A percentile compares a stretch with the other conserved stretches of the same genome.
phyloP scores from a whole-genome alignment of 768 basidiomycete species.

The Trichaptum fuscoviolaceum region DNA sequence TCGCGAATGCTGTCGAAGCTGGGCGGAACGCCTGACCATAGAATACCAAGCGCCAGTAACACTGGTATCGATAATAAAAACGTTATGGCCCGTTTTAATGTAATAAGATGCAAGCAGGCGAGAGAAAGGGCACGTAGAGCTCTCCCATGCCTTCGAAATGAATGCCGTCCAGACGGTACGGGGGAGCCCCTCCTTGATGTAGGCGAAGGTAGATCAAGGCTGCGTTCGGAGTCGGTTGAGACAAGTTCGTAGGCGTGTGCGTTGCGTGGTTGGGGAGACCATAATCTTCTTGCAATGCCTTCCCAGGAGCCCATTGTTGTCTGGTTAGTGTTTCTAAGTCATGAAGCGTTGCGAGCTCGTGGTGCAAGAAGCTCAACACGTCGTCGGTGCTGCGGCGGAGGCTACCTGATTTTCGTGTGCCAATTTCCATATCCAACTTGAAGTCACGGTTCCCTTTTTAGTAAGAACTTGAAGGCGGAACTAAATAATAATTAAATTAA shows the following conservation, averaged over 20 bases:
- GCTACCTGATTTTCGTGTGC: too few relatives aligned
- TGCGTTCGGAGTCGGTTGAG: not conserved
- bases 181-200: not conserved
- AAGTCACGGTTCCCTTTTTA: too few relatives aligned
- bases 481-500: too few relatives aligned
- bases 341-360: not conserved
- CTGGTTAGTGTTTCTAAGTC: not conserved
- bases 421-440: too few relatives aligned
- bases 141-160: not conserved
- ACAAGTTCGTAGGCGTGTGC: not conserved
- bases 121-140: not conserved
- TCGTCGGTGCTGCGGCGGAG: not conserved
- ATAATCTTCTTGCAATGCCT: not conserved
- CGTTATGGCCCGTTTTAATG: constrained; percentile 25
- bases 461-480: too few relatives aligned
- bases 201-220: not conserved
- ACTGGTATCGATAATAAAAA: constrained; percentile 17
- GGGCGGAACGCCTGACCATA: constrained; percentile 36
- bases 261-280: not conserved
- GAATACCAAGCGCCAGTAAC: constrained; percentile 23
- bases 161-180: not conserved
- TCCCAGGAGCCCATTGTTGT: not conserved
- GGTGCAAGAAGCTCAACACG: not conserved
- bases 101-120: constrained; percentile 17
- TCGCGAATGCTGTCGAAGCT: constrained; percentile 30